phyloP scores from a whole-genome alignment of 1,284 basidiomycete species.

The Crucibulum parvulum region DNA sequence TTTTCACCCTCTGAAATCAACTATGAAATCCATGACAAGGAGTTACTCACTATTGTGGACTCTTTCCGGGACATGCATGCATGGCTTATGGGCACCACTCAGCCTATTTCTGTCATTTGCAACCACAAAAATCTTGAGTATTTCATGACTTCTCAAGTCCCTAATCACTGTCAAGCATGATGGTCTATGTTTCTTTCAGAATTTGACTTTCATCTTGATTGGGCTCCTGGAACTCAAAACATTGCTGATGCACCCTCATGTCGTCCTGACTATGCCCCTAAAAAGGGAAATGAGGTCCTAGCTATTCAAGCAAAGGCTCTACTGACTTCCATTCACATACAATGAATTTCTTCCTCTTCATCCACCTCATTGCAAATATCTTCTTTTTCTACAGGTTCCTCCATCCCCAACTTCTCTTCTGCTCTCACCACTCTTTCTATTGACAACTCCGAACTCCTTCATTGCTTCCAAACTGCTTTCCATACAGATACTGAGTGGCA shows the following conservation, averaged over 20 bases:
- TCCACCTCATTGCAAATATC: background rate
- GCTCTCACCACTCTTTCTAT: constrained; percentile 25
- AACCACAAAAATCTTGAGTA: constrained; percentile 47
- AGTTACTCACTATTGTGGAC: constrained; percentile 42
- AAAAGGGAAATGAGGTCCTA: constrained; percentile 38
- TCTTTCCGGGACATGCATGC: constrained; percentile 35
- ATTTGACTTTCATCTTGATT: constrained; percentile 44
- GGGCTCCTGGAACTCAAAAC: constrained; percentile 22
- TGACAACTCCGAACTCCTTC: constrained; percentile 35
- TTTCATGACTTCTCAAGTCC: constrained; percentile 34
- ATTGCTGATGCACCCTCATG: background rate
- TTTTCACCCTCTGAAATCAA: constrained; percentile 39
- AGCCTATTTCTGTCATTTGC: constrained; percentile 29
- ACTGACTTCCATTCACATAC: constrained; percentile 27
- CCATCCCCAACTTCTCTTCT: constrained; percentile 14
- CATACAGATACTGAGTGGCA: constrained; percentile 34
- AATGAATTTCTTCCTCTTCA: constrained; percentile 18
- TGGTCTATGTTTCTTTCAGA: constrained; percentile 47
- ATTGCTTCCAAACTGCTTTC: constrained; percentile 32
- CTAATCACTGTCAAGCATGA: constrained; percentile 46
- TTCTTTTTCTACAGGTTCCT: background rate
- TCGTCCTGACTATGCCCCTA: background rate
- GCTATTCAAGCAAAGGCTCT: constrained; percentile 18
- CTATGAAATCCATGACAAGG: constrained; percentile 44
- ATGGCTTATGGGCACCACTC: constrained; percentile 30